These are phyloP conservation scores for Ophiostoma sp. DNA, from an alignment of 2,329 filamentous ascomycete species.

Conservation along the genomic window DNA sequence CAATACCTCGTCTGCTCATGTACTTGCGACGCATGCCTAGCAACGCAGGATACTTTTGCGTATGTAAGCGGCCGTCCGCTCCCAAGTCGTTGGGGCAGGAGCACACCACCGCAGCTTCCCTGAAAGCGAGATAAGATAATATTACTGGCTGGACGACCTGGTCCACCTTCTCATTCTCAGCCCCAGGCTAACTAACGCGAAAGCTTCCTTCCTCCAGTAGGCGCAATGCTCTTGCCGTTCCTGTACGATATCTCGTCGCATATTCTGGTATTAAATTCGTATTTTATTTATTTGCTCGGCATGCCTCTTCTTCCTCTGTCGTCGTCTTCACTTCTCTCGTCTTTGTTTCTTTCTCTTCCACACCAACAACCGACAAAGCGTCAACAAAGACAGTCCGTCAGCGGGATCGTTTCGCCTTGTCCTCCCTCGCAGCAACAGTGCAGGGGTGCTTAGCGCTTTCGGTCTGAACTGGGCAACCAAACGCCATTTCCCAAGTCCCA, in stretches of 20 bases:
- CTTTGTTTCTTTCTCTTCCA: background rate
- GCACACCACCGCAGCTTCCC: background rate
- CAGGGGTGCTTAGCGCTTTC: conserved; percentile 20
- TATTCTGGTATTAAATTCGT: background rate
- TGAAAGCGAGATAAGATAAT: background rate
- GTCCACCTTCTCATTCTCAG: background rate
- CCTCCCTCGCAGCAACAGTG: conserved; percentile 11
- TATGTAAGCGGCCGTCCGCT: background rate
- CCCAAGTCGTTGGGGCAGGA: conserved; percentile 1
- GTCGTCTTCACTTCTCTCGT: background rate
- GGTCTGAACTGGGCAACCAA: conserved; percentile 16
- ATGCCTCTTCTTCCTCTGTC: background rate
- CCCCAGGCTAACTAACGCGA: background rate
- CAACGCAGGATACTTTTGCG: no score
- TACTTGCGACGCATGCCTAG: background rate
- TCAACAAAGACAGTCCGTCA: background rate
- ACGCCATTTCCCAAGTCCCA: background rate
- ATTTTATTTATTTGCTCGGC: no score
- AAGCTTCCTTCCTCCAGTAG: background rate
- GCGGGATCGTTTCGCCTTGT: background rate
- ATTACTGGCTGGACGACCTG: background rate
- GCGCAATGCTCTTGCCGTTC: background rate
- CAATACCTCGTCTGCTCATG: background rate
- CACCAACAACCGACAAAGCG: background rate
- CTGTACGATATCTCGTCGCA: background rate